Conservation (phyloP, 345 rosid genomes). For the Moricandia arvensis region DNA sequence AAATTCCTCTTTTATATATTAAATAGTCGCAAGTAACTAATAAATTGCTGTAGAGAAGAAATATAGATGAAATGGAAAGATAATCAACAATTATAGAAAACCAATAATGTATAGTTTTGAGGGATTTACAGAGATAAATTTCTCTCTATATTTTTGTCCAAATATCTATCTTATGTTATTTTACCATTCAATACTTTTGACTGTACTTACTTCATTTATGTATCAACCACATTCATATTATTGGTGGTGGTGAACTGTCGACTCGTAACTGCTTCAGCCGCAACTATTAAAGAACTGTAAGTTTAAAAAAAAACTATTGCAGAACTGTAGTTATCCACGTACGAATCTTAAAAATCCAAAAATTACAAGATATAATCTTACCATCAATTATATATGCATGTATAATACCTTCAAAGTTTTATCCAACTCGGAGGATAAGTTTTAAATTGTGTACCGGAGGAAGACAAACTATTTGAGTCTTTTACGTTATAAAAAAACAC, state of each 20-base stretch:
- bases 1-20: background rate
- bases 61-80: background rate
- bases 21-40: background rate
- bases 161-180: background rate
- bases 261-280: background rate
- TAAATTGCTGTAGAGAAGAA: background rate
- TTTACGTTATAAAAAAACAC: too few relatives aligned
- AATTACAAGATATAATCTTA: background rate
- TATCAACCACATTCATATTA: background rate
- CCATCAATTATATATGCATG: background rate
- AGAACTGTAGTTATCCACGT: background rate
- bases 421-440: slow-evolving; percentile 18
- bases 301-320: background rate
- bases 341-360: background rate
- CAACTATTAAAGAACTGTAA: background rate
- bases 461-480: background rate
- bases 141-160: background rate
- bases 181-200: background rate
- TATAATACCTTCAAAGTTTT: background rate
- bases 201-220: background rate
- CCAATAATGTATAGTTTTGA: too few relatives aligned
- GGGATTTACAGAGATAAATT: too few relatives aligned
- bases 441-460: background rate
- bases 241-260: background rate
- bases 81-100: background rate